phyloP scores from a whole-genome alignment of 2,329 filamentous ascomycete genomes.

The Calonectria crousiana region DNA sequence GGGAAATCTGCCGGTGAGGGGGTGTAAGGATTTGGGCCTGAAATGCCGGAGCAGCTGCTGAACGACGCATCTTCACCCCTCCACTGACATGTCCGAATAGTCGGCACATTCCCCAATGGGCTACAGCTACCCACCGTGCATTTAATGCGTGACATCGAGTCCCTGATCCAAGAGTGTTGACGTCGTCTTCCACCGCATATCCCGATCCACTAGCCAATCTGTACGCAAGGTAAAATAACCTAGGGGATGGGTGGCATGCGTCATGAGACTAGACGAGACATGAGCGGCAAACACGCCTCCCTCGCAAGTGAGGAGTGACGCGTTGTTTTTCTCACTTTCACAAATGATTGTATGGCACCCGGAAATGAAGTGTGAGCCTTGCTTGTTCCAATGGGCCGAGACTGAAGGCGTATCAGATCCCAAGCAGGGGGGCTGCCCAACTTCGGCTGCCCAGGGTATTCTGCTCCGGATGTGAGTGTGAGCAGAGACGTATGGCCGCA shows the following conservation, averaged over 20 bases:
- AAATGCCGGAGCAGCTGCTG: slow-evolving; percentile 1
- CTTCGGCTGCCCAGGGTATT: slow-evolving; percentile 12
- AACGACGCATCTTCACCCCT: background rate
- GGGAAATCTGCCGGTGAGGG: slow-evolving; percentile 10
- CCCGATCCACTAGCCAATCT: slow-evolving; percentile 11
- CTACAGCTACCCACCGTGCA: background rate
- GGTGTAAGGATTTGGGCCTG: background rate
- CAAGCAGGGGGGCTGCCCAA: slow-evolving; percentile 13
- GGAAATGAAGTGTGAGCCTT: slow-evolving; percentile 16
- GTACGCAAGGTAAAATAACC: slow-evolving; percentile 9
- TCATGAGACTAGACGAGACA: slow-evolving; percentile 22
- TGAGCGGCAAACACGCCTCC: slow-evolving; percentile 2
- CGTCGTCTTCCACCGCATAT: slow-evolving; percentile 6
- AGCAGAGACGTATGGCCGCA: slow-evolving; percentile 6
- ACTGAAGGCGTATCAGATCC: slow-evolving; percentile 23
- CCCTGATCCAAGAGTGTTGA: background rate
- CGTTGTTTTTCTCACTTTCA: background rate
- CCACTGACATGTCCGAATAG: background rate
- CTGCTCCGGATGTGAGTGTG: slow-evolving; percentile 9
- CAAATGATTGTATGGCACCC: background rate
- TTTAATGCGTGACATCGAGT: slow-evolving; percentile 1
- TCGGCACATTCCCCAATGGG: slow-evolving; percentile 3
- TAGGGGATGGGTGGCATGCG: slow-evolving; percentile 15
- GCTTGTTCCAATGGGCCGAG: slow-evolving; percentile 6
- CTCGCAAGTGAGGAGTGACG: slow-evolving; percentile 15